Percentiles rank a stretch among this genome's conserved stretches.
Conservation (phyloP, 2,329 filamentous ascomycete genomes). For the Balansia obtecta region DNA sequence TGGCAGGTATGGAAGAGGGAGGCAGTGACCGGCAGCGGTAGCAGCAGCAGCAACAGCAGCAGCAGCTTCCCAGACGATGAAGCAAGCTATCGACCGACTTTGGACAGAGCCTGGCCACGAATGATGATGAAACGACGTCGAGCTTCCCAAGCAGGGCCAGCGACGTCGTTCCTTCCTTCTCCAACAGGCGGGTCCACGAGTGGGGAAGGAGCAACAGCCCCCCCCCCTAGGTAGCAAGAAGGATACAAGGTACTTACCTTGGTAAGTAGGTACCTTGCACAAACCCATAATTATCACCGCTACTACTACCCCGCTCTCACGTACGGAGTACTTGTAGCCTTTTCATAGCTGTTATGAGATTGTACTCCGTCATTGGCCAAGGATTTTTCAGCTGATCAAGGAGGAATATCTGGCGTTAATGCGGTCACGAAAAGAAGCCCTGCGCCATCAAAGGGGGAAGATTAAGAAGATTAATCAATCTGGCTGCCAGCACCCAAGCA, state of each 20-base stretch:
- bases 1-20: background rate
- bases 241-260: too few relatives aligned
- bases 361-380: too few relatives aligned
- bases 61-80: background rate
- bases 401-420: too few relatives aligned
- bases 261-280: too few relatives aligned
- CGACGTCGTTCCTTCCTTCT: slow-evolving; percentile 1
- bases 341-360: too few relatives aligned
- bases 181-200: background rate
- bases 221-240: too few relatives aligned
- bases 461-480: too few relatives aligned
- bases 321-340: too few relatives aligned
- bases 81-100: background rate
- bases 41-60: background rate
- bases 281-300: background rate
- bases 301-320: background rate
- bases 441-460: too few relatives aligned
- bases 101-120: background rate
- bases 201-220: slow-evolving; percentile 1
- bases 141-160: background rate
- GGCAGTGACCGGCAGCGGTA: background rate
- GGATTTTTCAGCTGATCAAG: too few relatives aligned
- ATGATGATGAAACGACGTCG: background rate
- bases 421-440: too few relatives aligned
- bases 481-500: too few relatives aligned